Percentiles rank a stretch among this genome's conserved stretches.
Evolutionary conservation across 495 filamentous ascomycete genomes (phyloP).

Genomic region (Podospora australis): DNA sequence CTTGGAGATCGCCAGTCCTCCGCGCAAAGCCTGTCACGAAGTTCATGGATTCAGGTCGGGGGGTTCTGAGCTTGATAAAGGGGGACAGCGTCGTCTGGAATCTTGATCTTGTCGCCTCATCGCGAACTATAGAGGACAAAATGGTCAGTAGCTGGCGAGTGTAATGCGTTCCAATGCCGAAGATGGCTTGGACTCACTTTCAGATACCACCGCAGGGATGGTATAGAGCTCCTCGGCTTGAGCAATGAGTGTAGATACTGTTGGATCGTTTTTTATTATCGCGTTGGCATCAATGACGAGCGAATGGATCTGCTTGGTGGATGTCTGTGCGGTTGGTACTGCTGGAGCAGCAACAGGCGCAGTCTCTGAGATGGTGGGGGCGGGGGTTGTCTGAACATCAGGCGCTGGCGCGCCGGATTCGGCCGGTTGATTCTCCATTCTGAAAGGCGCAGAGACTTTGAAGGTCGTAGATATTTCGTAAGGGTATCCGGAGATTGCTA

Average conservation of each 20-base stretch:
- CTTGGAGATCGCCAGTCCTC: conserved; percentile 81
- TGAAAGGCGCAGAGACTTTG: neutral
- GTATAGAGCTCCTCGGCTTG: conserved; percentile 75
- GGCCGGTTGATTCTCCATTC: neutral
- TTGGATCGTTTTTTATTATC: conserved; percentile 81
- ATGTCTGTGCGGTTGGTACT: neutral
- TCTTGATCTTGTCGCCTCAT: conserved; percentile 71
- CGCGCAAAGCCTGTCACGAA: conserved; percentile 79
- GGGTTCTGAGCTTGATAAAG: conserved; percentile 71
- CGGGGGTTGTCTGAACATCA: conserved; percentile 17
- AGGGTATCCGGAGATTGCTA: neutral
- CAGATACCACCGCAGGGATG: conserved; percentile 76
- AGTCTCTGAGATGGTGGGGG: conserved; percentile 16
- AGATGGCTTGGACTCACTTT: conserved; percentile 66
- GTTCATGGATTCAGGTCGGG: conserved; percentile 66
- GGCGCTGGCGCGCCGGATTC: conserved; percentile 7
- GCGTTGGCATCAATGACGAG: conserved; percentile 88
- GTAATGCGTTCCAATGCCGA: neutral
- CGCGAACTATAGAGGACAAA: conserved; percentile 31
- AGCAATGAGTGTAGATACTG: conserved; percentile 67
- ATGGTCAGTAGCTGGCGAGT: neutral
- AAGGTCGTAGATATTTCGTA: neutral
- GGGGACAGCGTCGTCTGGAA: conserved; percentile 77
- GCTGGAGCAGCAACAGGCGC: conserved; percentile 2
- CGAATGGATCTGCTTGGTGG: conserved; percentile 64